Base-by-base conservation (phyloP, 108 stramenopile genomes). In the Nitzschia inconspicua region DNA sequence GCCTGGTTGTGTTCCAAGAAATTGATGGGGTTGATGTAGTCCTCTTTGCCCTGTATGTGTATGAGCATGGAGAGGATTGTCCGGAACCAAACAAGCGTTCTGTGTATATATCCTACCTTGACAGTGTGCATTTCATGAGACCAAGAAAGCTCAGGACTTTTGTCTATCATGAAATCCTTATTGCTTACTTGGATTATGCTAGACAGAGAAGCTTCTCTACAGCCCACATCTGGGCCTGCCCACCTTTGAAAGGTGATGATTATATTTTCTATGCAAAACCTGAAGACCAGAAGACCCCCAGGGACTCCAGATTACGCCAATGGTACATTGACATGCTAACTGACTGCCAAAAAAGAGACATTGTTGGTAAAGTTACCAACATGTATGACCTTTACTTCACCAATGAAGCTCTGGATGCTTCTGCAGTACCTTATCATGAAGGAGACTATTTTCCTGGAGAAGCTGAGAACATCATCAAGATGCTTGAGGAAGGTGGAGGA, bases 231-330 rank as follows among this genome's bases (percentile, higher is more conserved):
- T 99, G 98, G 98, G 96, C 97, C 27, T 99, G 98, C 63, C 98
- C 98, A 9, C 98, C 98, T 14, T 82, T 96, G 48, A 93, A 95
- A 46, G 96, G 98, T 35, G 96, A 98, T 68, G 95, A 98, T 64
- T 99, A 97, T 78, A 98, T 99, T 66, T 92, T 99, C 75, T 97
- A 95, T 68, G 96, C 97, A 52, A 98, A 98, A 65, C 97, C 97
- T 28, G 86, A 91, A 47, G 96, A 98, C 67, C 97, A 99, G 72
- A 95, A 94, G 50, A 99, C 96, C 19, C 97, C 97, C 3, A 77
- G 88, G 27, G 85, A 92, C 40, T 87, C 84, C 10, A 75, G 95
- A 42, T 76, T 99, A 50, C 75, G 89, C 29, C 89, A 91, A 58
- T 99, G 98, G 98, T 99, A 99, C 57, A 65, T 93, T 44, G 88